phyloP scores from a whole-genome alignment of 768 basidiomycete species.

The Epithele typhae region DNA sequence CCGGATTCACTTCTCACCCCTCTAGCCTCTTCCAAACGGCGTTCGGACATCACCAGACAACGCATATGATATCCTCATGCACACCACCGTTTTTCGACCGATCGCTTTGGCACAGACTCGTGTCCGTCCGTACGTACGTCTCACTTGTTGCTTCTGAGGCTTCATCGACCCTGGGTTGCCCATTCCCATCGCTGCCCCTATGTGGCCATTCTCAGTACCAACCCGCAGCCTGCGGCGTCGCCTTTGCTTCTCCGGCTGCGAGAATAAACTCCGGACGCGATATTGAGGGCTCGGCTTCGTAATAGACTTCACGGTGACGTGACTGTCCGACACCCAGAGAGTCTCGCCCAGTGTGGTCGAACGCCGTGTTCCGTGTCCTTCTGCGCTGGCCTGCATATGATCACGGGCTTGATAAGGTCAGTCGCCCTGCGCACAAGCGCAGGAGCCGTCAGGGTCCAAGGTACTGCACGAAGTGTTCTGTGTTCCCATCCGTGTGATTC shows the following conservation, averaged over 20 bases:
- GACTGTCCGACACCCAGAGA: too few relatives aligned
- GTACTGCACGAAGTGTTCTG: constrained; percentile 11
- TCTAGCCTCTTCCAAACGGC: constrained; percentile 5
- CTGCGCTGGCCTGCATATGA: constrained; percentile 3
- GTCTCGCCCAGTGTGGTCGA: too few relatives aligned
- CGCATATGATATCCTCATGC: constrained; percentile 5
- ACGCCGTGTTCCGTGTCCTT: constrained; percentile 1
- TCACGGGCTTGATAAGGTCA: constrained; percentile 1
- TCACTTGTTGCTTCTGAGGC: too few relatives aligned
- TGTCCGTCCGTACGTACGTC: too few relatives aligned
- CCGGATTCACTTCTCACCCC: neutral
- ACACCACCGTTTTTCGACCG: too few relatives aligned
- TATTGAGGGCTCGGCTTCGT: neutral
- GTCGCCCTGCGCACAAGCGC: constrained; percentile 10
- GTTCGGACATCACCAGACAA: constrained; percentile 10
- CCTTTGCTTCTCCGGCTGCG: constrained; percentile 4
- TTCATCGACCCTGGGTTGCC: too few relatives aligned
- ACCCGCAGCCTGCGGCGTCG: neutral
- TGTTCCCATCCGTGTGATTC: constrained; percentile 3
- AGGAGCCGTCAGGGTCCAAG: constrained; percentile 9
- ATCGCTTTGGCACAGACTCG: too few relatives aligned
- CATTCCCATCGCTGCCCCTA: too few relatives aligned
- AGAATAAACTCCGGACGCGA: neutral
- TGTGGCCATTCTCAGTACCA: too few relatives aligned
- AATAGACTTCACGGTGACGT: constrained; percentile 1